Evolutionary conservation across 345 rosid genomes (phyloP), one percentile per base, ranked within the genome.

Genomic region (Heritiera fomes): DNA sequence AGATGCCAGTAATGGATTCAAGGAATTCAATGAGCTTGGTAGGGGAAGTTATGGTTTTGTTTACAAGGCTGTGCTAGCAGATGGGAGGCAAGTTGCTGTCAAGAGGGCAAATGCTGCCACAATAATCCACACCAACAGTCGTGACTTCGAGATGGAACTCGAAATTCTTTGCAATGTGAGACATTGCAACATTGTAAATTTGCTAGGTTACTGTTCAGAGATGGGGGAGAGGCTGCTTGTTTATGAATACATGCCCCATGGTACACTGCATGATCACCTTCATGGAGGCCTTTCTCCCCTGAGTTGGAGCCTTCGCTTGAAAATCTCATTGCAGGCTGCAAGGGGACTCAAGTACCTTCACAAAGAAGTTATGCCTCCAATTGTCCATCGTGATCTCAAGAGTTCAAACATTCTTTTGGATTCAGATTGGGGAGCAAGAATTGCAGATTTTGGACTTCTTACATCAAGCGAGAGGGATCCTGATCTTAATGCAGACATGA

Each of bases 41-140:
- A 84, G 94, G 79, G 98, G 98, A 83, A 93, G 93, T 84, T 95
- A 90, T 56, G 96, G 99, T 62, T 95, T 93, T 43, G 99, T 93
- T 77, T 95, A 93, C 82, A 93, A 88, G 81, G 98, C 97, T 20
- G 84, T 91, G 64, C 81, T 95, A 40, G 71, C 93, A 0, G 98
- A 95, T 52, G 98, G 99, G 32, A 86, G 87, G 58, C 96, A 91
- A 80, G 99, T 92, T 55, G 99, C 96, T 3, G 94, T 93, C 40
- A 95, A 93, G 83, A 89, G 97, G 74, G 98, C 97, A 5, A 95
- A 95, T 74, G 99, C 98, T 10, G 92, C 96, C 32, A 95, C 99
- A 4, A 95, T 95, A 78, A 95, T 95, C 83, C 99, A 91, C 85
- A 84, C 87, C 2, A 95, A 92, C 78, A 88, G 83, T 15, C 83